Evolutionary conservation across 371 early-diverging fungal species (phyloP).

Genomic region (Rhizopus sp.): DNA sequence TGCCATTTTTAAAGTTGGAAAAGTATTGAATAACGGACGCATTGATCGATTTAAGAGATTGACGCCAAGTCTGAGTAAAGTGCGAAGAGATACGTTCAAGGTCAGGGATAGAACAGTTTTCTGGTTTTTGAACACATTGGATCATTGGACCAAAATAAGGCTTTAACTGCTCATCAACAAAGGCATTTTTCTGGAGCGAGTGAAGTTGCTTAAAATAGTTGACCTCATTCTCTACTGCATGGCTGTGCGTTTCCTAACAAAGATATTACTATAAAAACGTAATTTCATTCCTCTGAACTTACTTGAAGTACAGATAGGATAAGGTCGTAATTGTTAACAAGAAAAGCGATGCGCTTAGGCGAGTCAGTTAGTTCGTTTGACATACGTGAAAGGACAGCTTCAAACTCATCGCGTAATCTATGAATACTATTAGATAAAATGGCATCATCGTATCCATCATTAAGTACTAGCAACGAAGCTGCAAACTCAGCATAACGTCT

Average conservation of each 20-base stretch:
- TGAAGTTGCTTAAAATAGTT: conserved; percentile 72
- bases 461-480: conserved; percentile 82
- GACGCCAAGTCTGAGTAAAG: conserved; percentile 84
- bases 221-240: conserved; percentile 71
- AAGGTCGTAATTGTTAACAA: conserved; percentile 92
- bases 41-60: conserved; percentile 73
- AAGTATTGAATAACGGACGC: conserved; percentile 85
- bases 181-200: conserved; percentile 70
- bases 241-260: conserved; percentile 63
- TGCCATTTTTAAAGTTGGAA: conserved; percentile 91
- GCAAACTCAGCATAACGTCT: conserved; percentile 91
- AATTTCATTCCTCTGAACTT: not conserved
- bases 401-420: conserved; percentile 79
- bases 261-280: not conserved
- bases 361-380: conserved; percentile 71
- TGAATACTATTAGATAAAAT: conserved; percentile 70
- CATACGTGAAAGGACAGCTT: conserved; percentile 68
- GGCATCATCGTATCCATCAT: conserved; percentile 85
- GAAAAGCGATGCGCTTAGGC: conserved; percentile 71
- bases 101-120: conserved; percentile 33
- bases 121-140: conserved; percentile 71
- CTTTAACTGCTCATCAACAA: conserved; percentile 85
- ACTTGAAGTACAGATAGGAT: conserved; percentile 74
- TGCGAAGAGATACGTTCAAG: conserved; percentile 69
- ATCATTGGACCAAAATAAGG: conserved; percentile 79